Percentiles rank a stretch among this genome's conserved stretches.
These are phyloP conservation scores for Gossypium gossypioides DNA, from an alignment of 441 rosid genomes.

Conservation along the genomic window DNA sequence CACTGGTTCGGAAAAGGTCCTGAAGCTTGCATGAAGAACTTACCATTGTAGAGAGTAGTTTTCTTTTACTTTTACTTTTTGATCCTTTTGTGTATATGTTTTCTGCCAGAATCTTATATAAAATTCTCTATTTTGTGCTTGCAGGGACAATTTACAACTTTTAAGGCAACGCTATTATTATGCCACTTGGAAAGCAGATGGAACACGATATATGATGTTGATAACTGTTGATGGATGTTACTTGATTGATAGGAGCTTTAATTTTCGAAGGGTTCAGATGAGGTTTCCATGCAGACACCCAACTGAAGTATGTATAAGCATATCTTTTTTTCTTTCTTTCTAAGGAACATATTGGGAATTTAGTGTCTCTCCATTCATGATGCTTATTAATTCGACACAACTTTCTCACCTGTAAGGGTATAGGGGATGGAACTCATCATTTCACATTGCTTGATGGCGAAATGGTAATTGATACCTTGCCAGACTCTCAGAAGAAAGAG, in stretches of 20 bases:
- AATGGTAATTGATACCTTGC: conserved; percentile 88
- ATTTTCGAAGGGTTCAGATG: conserved; percentile 92
- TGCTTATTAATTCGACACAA: conserved; percentile 15
- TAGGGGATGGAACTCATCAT: conserved; percentile 76
- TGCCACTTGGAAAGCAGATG: conserved; percentile 99
- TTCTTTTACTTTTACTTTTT: neutral
- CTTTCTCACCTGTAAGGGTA: conserved; percentile 39
- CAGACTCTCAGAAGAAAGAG: conserved; percentile 84
- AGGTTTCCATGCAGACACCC: conserved; percentile 74
- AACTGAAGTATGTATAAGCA: conserved; percentile 50
- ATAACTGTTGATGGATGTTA: conserved; percentile 85
- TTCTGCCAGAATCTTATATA: neutral
- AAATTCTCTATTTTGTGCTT: conserved; percentile 11
- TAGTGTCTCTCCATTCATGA: neutral
- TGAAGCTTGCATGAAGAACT: neutral
- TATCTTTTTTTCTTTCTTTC: conserved; percentile 15
- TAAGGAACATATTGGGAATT: conserved; percentile 11
- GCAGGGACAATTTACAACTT: conserved; percentile 86
- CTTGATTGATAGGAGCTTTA: conserved; percentile 78
- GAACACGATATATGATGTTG: conserved; percentile 97
- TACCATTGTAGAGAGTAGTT: neutral
- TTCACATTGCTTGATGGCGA: conserved; percentile 93
- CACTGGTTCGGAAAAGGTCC: neutral
- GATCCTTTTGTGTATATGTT: neutral
- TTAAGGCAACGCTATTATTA: conserved; percentile 92